A percentile compares a stretch with the other conserved stretches of the same genome.
phyloP scores from a whole-genome alignment of 1,284 basidiomycete genomes.

The Chiua sp. region DNA sequence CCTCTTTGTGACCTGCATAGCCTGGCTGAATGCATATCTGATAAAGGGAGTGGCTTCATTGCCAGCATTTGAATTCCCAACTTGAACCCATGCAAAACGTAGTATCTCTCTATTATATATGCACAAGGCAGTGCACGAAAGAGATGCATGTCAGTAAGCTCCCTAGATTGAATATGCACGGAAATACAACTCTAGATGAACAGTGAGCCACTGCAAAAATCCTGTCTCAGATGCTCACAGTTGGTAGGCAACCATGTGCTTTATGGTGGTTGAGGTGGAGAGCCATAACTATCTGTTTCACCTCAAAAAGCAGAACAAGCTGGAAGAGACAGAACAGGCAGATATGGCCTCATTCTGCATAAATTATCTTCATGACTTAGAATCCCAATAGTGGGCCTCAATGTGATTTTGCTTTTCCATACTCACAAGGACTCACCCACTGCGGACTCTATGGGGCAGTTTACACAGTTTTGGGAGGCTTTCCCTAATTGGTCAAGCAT shows the following conservation, averaged over 20 bases:
- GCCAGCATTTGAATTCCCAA: too few relatives aligned
- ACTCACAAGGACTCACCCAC: background rate
- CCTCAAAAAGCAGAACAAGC: background rate
- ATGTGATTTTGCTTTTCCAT: constrained; percentile 8
- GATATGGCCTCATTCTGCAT: constrained; percentile 3
- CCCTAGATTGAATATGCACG: background rate
- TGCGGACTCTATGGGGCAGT: too few relatives aligned
- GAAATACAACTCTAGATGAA: background rate
- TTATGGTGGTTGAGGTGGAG: constrained; percentile 21
- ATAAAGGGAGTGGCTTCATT: too few relatives aligned
- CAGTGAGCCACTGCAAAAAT: constrained; percentile 1
- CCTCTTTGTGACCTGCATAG: background rate
- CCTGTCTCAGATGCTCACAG: background rate
- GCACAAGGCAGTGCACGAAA: constrained; percentile 2
- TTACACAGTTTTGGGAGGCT: background rate
- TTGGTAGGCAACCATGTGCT: constrained; percentile 16
- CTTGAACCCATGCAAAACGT: background rate
- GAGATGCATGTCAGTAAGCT: constrained; percentile 7
- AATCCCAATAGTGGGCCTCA: constrained; percentile 13
- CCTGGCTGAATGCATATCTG: background rate
- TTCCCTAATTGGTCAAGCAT: too few relatives aligned
- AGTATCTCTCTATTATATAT: constrained; percentile 2
- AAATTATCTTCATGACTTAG: constrained; percentile 16
- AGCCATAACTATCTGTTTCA: background rate
- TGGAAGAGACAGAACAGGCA: too few relatives aligned